A percentile compares a stretch with the other conserved stretches of the same genome.
phyloP scores from a whole-genome alignment of 441 rosid species.

The Bocquillonia castaneifolia region DNA sequence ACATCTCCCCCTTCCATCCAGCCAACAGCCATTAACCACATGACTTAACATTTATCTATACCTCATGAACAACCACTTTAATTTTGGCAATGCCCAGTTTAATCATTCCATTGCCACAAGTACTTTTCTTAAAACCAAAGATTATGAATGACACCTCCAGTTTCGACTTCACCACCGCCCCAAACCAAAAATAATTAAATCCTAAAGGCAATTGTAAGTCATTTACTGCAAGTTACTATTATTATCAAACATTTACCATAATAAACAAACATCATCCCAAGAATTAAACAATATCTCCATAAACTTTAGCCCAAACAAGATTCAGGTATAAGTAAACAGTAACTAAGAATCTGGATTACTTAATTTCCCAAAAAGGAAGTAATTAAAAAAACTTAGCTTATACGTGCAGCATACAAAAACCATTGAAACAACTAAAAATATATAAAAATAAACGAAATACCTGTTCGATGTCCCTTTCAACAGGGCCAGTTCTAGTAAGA shows the following conservation, averaged over 20 bases:
- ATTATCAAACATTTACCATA: no score
- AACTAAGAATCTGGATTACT: no score
- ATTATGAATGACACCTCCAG: neutral
- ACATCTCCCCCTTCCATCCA: neutral
- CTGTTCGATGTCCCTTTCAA: conserved; percentile 91
- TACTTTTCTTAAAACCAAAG: neutral
- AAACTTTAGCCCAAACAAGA: no score
- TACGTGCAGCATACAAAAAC: conserved; percentile 5
- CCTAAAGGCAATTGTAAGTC: no score
- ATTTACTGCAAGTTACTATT: no score
- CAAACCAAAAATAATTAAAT: no score
- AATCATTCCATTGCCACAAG: no score
- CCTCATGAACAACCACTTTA: neutral
- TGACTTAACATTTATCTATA: neutral
- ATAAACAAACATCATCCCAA: no score
- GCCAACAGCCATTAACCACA: neutral
- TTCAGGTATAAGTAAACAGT: no score
- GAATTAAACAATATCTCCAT: no score
- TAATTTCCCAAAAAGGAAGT: no score
- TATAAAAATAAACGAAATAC: conserved; percentile 29
- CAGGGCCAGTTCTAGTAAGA: conserved; percentile 70
- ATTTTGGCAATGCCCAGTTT: neutral
- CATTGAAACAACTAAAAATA: conserved; percentile 2
- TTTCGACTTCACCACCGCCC: no score
- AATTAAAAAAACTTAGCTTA: neutral